Evolutionary conservation across 2,329 filamentous ascomycete species (phyloP).

Genomic region (Aspergillus unguis): DNA sequence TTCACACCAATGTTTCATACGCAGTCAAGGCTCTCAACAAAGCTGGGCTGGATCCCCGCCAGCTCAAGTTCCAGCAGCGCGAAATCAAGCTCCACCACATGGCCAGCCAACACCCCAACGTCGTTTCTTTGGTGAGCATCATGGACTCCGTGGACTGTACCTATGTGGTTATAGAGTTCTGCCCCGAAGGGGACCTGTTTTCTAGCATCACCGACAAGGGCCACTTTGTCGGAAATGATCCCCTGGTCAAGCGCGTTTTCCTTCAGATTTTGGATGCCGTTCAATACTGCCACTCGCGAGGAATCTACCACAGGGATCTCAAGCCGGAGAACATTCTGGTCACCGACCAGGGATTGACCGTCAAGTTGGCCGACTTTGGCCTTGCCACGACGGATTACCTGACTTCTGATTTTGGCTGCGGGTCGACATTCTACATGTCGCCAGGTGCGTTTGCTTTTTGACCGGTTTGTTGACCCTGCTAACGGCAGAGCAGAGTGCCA

Average conservation of each 20-base stretch:
- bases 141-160: slow-evolving; percentile 89
- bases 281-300: slow-evolving; percentile 85
- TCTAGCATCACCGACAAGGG: slow-evolving; percentile 95
- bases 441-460: slow-evolving; percentile 63
- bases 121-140: slow-evolving; percentile 91
- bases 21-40: slow-evolving; percentile 98
- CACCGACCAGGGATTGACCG: slow-evolving; percentile 78
- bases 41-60: slow-evolving; percentile 80
- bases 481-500: slow-evolving; percentile 70
- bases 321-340: slow-evolving; percentile 99
- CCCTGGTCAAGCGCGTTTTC: slow-evolving; percentile 80
- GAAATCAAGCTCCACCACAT: slow-evolving; percentile 90
- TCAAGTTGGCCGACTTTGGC: slow-evolving; percentile 97
- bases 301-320: slow-evolving; percentile 94
- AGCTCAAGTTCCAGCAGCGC: slow-evolving; percentile 84
- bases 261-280: slow-evolving; percentile 96
- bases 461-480: background rate
- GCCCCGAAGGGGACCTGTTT: slow-evolving; percentile 94
- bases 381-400: slow-evolving; percentile 79
- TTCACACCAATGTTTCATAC: slow-evolving; percentile 76
- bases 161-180: slow-evolving; percentile 95
- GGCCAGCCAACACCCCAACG: slow-evolving; percentile 85
- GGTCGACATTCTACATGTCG: slow-evolving; percentile 99
- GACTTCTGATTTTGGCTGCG: slow-evolving; percentile 94
- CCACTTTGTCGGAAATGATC: slow-evolving; percentile 89